Conservation (phyloP, 345 rosid genomes). For the Hirschfeldia incana region DNA sequence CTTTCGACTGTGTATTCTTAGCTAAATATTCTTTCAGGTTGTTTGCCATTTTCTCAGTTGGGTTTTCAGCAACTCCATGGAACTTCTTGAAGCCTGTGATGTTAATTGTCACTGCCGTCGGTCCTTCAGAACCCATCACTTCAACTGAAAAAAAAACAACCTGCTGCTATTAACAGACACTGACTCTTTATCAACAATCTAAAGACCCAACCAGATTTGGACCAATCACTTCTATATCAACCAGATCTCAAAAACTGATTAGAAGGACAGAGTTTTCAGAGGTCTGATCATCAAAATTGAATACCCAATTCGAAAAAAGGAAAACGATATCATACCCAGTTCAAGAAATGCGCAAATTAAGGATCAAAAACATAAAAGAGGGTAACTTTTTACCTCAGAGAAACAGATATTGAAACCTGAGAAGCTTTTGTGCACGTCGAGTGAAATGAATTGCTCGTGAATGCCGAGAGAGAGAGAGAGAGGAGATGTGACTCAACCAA, state of each 20-base stretch:
- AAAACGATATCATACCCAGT: slow-evolving; percentile 21
- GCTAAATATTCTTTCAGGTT: slow-evolving; percentile 68
- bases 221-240: slow-evolving; percentile 9
- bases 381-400: slow-evolving; percentile 35
- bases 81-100: slow-evolving; percentile 96
- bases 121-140: slow-evolving; percentile 97
- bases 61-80: slow-evolving; percentile 97
- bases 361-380: slow-evolving; percentile 15
- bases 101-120: slow-evolving; percentile 68
- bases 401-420: slow-evolving; percentile 13
- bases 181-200: slow-evolving; percentile 6
- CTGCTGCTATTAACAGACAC: slow-evolving; percentile 2
- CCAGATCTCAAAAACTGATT: background rate
- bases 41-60: slow-evolving; percentile 74
- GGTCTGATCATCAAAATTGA: background rate
- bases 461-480: background rate
- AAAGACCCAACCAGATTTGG: slow-evolving; percentile 20
- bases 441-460: slow-evolving; percentile 21
- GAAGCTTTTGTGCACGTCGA: slow-evolving; percentile 12
- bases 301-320: background rate
- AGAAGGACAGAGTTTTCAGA: background rate
- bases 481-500: slow-evolving; percentile 51
- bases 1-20: slow-evolving; percentile 71
- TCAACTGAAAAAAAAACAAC: slow-evolving; percentile 15
- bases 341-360: slow-evolving; percentile 1